These are phyloP conservation scores for Coemansia erecta DNA, from an alignment of 192 early-diverging fungal species.

Conservation along the genomic window DNA sequence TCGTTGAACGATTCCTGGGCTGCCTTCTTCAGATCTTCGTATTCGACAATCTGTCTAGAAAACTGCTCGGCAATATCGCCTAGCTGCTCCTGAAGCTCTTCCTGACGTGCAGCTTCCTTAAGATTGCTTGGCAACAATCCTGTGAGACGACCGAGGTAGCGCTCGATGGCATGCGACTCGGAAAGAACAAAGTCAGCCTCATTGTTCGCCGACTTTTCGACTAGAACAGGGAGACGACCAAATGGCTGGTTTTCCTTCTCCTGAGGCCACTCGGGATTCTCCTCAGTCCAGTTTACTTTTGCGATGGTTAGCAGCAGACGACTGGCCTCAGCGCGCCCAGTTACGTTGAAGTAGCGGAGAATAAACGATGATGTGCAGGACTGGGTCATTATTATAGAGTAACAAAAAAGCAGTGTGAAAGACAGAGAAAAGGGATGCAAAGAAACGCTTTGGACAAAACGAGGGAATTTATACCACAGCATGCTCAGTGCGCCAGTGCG, in stretches of 20 bases:
- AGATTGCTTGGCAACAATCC: constrained; percentile 33
- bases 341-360: constrained; percentile 33
- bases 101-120: constrained; percentile 29
- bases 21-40: constrained; percentile 13
- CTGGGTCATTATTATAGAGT: neutral
- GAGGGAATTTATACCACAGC: no score
- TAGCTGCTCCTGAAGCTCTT: constrained; percentile 23
- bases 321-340: constrained; percentile 25
- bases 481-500: no score
- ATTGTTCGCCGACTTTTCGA: constrained; percentile 34
- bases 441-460: no score
- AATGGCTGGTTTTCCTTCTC: constrained; percentile 49
- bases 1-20: constrained; percentile 12
- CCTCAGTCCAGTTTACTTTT: constrained; percentile 41
- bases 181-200: constrained; percentile 20
- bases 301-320: constrained; percentile 41
- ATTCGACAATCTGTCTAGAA: neutral
- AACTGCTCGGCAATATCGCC: constrained; percentile 3
- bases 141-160: constrained; percentile 52
- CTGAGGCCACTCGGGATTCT: constrained; percentile 48
- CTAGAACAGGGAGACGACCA: constrained; percentile 52
- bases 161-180: constrained; percentile 53
- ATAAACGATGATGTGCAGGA: constrained; percentile 13
- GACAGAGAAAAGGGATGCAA: no score
- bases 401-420: no score